Percentiles rank a stretch among this genome's conserved stretches.
These are phyloP conservation scores for Chaetomium tenue DNA, from an alignment of 495 filamentous ascomycete genomes.

Conservation along the genomic window DNA sequence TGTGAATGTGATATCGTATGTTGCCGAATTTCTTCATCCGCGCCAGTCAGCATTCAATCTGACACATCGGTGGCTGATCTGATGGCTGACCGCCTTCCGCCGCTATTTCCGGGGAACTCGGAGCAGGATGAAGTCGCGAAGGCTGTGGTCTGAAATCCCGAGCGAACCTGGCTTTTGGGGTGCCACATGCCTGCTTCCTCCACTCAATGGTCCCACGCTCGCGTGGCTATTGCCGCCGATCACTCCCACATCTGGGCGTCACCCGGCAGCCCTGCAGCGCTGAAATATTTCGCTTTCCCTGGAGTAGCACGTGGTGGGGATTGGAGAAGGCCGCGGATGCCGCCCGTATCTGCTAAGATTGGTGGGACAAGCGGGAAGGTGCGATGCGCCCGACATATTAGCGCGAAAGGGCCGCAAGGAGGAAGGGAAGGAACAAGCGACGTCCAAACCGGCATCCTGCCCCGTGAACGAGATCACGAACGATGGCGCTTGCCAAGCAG, in stretches of 20 bases:
- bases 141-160: background rate
- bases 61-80: background rate
- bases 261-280: background rate
- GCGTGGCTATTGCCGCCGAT: slow-evolving; percentile 10
- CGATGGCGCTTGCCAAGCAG: background rate
- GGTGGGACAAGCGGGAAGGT: background rate
- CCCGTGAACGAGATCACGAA: background rate
- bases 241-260: slow-evolving; percentile 8
- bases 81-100: background rate
- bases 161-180: no score
- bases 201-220: no score
- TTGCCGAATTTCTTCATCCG: background rate
- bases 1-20: background rate
- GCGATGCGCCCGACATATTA: background rate
- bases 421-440: background rate
- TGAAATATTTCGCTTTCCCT: background rate
- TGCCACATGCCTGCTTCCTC: no score
- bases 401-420: background rate
- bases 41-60: slow-evolving; percentile 14
- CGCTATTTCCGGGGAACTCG: background rate
- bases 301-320: background rate
- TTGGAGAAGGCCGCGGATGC: background rate
- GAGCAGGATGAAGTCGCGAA: background rate
- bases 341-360: background rate
- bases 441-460: background rate